Evolutionary conservation across 2,329 filamentous ascomycete genomes (phyloP), one percentile per base, ranked within the genome.

Genomic region (Scopulariopsis brevicaulis): DNA sequence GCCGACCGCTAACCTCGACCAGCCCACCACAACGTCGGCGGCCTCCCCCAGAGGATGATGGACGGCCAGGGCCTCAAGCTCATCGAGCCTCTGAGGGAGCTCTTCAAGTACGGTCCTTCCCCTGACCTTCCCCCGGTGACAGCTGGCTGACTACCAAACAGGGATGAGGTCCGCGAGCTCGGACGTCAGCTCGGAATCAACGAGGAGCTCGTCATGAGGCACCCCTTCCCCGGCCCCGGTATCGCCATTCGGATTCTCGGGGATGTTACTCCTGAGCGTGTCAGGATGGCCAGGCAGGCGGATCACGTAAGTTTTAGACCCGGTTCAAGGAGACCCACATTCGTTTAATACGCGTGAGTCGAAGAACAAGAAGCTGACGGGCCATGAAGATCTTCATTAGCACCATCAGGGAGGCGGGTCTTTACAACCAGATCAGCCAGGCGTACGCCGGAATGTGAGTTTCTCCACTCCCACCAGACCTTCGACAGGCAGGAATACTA

Each of bases 171-270:
- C 2, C 62, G 69, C 48, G 64, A 58, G 2, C 60, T 72, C 32
- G 68, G 68, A 14, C 64, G 65, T 2, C 62, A 69, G 53, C 60
- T 73, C 3, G 62, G 64, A 4, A 68, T 73, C 37, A 64, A 71
- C 57, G 64, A 67, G 37, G 65, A 68, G 34, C 68, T 69, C n/a
- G 63, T 70, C 20, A 67, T 62, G 58, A 58, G 65, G 12, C 65
- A 68, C 58, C 67, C 66, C 7, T 68, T 64, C 66, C 68, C 61
- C 48, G 65, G 55, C 48, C 86, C 77, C 0, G 80, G 73, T 56
- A 83, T 95, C 60, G 90, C 82, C 15, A 88, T 94, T 63, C 81
- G 89, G 57, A 86, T 96, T 60, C 76, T 96, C 1, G 92, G 92
- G 40, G 91, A 95, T 64, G 85, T 96, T 15, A 96, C 89, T 1